Evolutionary conservation across 768 basidiomycete species (phyloP), one percentile per base, ranked within the genome.

Genomic region (Kwoniella shandongensis): DNA sequence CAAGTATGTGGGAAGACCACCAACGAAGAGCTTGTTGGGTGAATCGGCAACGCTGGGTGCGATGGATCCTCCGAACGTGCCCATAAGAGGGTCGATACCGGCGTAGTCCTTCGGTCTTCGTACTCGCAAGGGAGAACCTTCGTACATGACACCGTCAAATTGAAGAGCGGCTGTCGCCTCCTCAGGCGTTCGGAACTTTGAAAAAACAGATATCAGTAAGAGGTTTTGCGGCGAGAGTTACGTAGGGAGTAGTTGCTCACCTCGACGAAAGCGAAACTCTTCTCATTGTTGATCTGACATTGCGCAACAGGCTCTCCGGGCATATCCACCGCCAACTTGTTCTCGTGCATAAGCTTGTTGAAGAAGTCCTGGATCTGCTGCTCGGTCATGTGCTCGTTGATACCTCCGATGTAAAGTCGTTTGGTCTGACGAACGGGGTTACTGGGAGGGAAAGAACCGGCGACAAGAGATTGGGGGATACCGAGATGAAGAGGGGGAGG

Each of bases 191-290:
- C 94, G 91, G 82, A 98, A 98, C 94, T 98, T 69, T 4, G 3
- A 26, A 15, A 26, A 29, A n/a, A 12, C 3, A 5, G 40, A 29
- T 11, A 32, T 32, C 13, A 6, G 32, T 32, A 6, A 32, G 32
- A 6, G 6, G 13, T 13, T 13, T 32, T 6, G 13, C 32, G 7
- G 6, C 32, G 13, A 13, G 7, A 11, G 15, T 25, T 17, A 25
- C 27, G 42, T 11, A 41, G 40, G 2, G 38, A 46, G 29, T 49
- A 30, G 8, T 18, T 11, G 70, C 81, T 62, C 74, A 94, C 94
- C 82, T 99, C 96, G 50, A 98, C 88, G 74, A 97, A 99, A 1
- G 96, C 96, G 73, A 97, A 99, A 68, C 91, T 92, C 81, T 98
- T 99, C 78, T 98, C 96, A 69, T 92, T 92, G 73, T 97, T 97